phyloP scores from a whole-genome alignment of 805 yeast genomes.

The Wickerhamiella kurtzmanii region DNA sequence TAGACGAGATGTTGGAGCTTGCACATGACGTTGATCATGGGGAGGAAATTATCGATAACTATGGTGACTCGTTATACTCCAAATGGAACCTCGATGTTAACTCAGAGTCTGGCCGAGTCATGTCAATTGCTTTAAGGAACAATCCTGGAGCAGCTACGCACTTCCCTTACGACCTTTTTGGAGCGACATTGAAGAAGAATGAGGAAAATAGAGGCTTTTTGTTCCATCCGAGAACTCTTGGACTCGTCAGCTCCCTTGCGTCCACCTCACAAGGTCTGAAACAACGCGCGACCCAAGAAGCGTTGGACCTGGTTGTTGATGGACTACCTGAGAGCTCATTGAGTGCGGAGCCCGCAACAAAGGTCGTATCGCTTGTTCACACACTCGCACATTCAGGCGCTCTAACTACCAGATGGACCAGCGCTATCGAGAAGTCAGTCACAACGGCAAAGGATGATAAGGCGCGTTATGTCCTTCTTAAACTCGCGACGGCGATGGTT shows the following conservation, averaged over 20 bases:
- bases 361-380: background rate
- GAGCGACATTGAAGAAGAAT: background rate
- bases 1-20: background rate
- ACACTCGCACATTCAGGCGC: background rate
- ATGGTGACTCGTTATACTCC: background rate
- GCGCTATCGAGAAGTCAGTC: background rate
- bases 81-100: background rate
- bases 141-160: background rate
- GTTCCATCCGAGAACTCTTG: background rate
- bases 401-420: background rate
- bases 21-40: conserved; percentile 2
- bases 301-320: background rate
- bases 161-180: background rate
- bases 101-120: background rate
- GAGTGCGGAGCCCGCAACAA: background rate
- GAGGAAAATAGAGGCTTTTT: background rate
- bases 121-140: background rate
- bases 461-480: background rate
- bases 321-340: background rate
- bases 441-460: background rate
- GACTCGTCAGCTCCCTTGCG: background rate
- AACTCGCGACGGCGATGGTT: background rate
- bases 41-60: background rate
- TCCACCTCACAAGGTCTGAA: background rate
- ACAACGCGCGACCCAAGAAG: background rate